phyloP scores from a whole-genome alignment of 345 rosid species.

The Litchi chinensis region DNA sequence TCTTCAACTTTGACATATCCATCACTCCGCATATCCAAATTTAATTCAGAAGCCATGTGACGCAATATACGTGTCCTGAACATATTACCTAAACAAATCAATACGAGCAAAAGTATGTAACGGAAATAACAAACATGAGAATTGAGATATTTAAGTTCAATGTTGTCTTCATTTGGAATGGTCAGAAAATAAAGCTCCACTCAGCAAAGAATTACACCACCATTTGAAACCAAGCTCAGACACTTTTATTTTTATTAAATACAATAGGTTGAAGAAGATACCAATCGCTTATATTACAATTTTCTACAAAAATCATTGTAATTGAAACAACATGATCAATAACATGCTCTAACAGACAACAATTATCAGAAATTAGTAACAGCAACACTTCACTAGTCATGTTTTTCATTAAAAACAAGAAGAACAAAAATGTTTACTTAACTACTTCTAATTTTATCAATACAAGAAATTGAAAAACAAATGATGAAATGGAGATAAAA shows the following conservation, averaged over 20 bases:
- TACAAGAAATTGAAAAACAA: too few relatives aligned
- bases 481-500: too few relatives aligned
- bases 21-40: slow-evolving; percentile 71
- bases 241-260: neutral
- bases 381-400: neutral
- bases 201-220: neutral
- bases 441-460: too few relatives aligned
- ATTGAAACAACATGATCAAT: neutral
- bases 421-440: too few relatives aligned
- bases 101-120: neutral
- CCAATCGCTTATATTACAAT: neutral
- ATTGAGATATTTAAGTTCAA: neutral
- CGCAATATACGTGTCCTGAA: slow-evolving; percentile 77
- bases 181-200: neutral
- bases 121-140: neutral
- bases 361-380: too few relatives aligned
- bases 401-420: neutral
- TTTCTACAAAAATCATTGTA: neutral
- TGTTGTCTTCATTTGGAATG: neutral
- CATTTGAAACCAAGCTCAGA: neutral
- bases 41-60: slow-evolving; percentile 77
- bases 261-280: neutral
- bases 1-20: slow-evolving; percentile 84
- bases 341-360: neutral
- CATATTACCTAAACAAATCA: neutral